These are phyloP conservation scores for Withania somnifera DNA, from an alignment of 305 asterid species.

Conservation along the genomic window DNA sequence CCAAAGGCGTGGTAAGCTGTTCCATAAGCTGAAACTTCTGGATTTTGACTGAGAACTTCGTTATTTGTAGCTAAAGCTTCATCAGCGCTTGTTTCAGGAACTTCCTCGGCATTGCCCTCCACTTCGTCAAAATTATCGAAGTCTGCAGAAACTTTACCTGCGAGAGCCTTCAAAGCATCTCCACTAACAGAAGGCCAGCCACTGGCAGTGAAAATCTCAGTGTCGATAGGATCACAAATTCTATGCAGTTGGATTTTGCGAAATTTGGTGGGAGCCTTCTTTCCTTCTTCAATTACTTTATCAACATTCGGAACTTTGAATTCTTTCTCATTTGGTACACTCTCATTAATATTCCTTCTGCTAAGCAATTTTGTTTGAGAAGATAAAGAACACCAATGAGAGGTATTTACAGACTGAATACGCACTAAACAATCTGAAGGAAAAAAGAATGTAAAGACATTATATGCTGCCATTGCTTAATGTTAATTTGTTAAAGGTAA, in stretches of 20 bases:
- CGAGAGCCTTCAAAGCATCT: conserved; percentile 65
- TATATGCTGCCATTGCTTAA: background rate
- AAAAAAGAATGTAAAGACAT: background rate
- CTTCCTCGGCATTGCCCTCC: conserved; percentile 35
- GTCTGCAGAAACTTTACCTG: conserved; percentile 79
- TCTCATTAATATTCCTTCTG: conserved; percentile 59
- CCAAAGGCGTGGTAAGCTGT: conserved; percentile 60
- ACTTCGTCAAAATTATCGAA: conserved; percentile 42
- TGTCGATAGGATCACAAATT: conserved; percentile 34
- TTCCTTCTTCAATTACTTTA: conserved; percentile 82
- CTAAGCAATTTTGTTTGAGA: conserved; percentile 9
- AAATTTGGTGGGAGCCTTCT: conserved; percentile 63
- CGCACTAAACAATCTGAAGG: background rate
- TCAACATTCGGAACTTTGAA: conserved; percentile 68
- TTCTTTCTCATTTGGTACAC: conserved; percentile 57
- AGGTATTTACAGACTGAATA: background rate
- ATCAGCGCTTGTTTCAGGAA: conserved; percentile 14
- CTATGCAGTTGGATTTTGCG: conserved; percentile 61
- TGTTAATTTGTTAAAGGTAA: background rate
- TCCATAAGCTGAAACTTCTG: conserved; percentile 69
- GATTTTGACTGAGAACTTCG: conserved; percentile 13
- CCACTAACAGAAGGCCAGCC: conserved; percentile 99
- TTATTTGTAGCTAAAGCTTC: conserved; percentile 14
- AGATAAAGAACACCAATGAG: conserved; percentile 2
- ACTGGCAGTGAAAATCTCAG: conserved; percentile 73